Evolutionary conservation across 768 basidiomycete genomes (phyloP).

Genomic region (Amanita phalloides): DNA sequence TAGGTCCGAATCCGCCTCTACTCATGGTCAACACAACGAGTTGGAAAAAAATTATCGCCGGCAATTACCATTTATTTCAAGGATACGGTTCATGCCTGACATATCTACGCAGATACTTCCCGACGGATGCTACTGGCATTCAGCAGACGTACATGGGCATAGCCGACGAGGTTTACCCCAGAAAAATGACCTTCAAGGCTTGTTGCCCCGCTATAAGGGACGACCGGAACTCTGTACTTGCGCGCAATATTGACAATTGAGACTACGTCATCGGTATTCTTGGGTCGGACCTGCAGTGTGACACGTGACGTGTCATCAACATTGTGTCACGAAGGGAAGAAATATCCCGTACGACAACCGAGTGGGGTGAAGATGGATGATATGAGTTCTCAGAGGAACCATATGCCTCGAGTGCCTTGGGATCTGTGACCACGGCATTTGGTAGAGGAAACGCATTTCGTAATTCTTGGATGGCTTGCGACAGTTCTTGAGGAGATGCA

Average conservation of each 20-base stretch:
- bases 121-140: slow-evolving; percentile 23
- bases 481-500: slow-evolving; percentile 34
- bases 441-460: slow-evolving; percentile 31
- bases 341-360: slow-evolving; percentile 28
- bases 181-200: slow-evolving; percentile 82
- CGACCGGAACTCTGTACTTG: slow-evolving; percentile 66
- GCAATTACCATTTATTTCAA: slow-evolving; percentile 57
- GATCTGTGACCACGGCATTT: slow-evolving; percentile 40
- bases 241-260: slow-evolving; percentile 67
- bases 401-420: slow-evolving; percentile 37
- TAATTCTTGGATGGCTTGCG: slow-evolving; percentile 44
- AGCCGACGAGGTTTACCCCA: slow-evolving; percentile 34
- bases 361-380: slow-evolving; percentile 47
- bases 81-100: slow-evolving; percentile 72
- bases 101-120: slow-evolving; percentile 81
- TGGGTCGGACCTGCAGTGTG: slow-evolving; percentile 35
- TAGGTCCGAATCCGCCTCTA: slow-evolving; percentile 66
- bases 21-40: neutral
- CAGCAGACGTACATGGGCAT: neutral
- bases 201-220: slow-evolving; percentile 78
- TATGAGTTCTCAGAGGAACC: slow-evolving; percentile 67
- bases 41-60: neutral
- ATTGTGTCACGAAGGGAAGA: neutral
- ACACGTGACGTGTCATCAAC: neutral
- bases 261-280: slow-evolving; percentile 74